phyloP scores from a whole-genome alignment of 352 stramenopile species.

The Hyaloperonospora brassicae region DNA sequence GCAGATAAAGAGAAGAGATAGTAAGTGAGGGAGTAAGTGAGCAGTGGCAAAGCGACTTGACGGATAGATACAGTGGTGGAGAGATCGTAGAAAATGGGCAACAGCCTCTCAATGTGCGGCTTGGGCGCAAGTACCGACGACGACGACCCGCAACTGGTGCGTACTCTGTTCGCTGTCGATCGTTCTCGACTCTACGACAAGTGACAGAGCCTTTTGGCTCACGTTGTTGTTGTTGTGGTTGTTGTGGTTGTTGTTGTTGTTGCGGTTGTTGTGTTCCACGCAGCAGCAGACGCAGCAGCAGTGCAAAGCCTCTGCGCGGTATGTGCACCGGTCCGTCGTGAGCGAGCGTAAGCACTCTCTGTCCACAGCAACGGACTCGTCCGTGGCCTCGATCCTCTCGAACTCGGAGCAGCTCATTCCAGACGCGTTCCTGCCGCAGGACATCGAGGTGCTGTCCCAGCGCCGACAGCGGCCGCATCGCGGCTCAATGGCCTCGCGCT shows the following conservation, averaged over 20 bases:
- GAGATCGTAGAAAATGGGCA: conserved; percentile 10
- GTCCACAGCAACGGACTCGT: conserved; percentile 38
- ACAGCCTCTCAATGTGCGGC: conserved; percentile 20
- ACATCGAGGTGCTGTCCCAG: conserved; percentile 61
- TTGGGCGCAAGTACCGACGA: conserved; percentile 7
- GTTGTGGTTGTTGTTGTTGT: neutral
- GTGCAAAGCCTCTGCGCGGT: conserved; percentile 25
- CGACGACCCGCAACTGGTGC: conserved; percentile 16
- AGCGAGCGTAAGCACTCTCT: conserved; percentile 29
- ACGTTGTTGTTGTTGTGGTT: no score
- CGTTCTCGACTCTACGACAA: no score
- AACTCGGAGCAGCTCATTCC: conserved; percentile 52
- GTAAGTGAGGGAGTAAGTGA: no score
- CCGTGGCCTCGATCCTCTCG: conserved; percentile 53
- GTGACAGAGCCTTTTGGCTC: no score
- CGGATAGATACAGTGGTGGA: neutral
- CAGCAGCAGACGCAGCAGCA: conserved; percentile 14
- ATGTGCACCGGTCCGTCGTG: conserved; percentile 14
- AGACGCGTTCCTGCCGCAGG: conserved; percentile 45
- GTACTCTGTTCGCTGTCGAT: neutral
- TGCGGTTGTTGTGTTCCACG: neutral
- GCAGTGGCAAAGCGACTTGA: neutral
- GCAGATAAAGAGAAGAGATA: no score
- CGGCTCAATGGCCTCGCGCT: conserved; percentile 13
- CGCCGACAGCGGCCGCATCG: conserved; percentile 32